Percentiles rank a stretch among this genome's conserved stretches.
Conservation (phyloP, 163 green algal genomes). For the Chlorella variabilis region DNA sequence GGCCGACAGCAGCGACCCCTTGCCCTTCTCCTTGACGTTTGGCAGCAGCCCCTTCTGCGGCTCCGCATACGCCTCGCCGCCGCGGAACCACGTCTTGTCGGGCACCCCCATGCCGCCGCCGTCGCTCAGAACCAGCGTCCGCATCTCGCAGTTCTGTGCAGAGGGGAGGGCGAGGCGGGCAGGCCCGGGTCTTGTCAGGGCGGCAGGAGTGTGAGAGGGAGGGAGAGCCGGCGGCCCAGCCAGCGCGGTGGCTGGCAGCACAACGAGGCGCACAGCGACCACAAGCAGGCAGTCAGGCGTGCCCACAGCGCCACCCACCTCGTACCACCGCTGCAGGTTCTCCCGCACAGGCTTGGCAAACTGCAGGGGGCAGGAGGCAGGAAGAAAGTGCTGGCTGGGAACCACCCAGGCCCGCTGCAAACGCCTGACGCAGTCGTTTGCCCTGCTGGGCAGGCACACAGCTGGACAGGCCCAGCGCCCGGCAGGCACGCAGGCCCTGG, state of each 20-base stretch:
- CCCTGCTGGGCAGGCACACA: too few relatives aligned
- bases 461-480: too few relatives aligned
- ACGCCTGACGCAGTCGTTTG: too few relatives aligned
- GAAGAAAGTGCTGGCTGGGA: neutral
- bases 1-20: slow-evolving; percentile 20
- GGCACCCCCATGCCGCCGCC: slow-evolving; percentile 44
- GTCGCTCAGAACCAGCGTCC: slow-evolving; percentile 64
- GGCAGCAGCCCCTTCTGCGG: slow-evolving; percentile 29
- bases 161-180: neutral
- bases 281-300: neutral
- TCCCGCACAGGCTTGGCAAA: slow-evolving; percentile 36
- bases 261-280: neutral
- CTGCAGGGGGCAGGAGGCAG: neutral
- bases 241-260: neutral
- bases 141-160: slow-evolving; percentile 68
- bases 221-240: neutral
- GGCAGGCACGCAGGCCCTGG: too few relatives aligned
- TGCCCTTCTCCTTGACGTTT: slow-evolving; percentile 22
- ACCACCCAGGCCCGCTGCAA: too few relatives aligned
- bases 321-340: slow-evolving; percentile 44
- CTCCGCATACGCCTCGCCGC: slow-evolving; percentile 32
- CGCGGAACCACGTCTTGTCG: slow-evolving; percentile 51
- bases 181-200: neutral
- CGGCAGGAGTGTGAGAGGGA: neutral
- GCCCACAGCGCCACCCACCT: slow-evolving; percentile 4